phyloP scores from a whole-genome alignment of 176 grass and related monocot species.

The Eleusine indica region DNA sequence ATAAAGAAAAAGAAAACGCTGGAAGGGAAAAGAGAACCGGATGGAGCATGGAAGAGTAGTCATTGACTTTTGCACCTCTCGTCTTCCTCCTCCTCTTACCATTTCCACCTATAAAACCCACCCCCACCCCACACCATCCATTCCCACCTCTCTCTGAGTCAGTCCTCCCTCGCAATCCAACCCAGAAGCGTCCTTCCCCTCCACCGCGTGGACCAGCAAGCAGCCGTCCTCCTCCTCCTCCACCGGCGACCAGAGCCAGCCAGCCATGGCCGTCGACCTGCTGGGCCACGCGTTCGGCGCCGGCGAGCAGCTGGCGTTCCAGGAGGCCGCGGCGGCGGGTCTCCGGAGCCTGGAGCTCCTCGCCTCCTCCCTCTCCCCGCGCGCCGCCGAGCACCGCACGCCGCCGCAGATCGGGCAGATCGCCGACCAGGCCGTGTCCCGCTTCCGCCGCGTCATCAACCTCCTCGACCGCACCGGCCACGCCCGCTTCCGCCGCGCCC shows the following conservation, averaged over 20 bases:
- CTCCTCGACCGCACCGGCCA: constrained; percentile 91
- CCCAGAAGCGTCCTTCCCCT: background rate
- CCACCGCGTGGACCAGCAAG: background rate
- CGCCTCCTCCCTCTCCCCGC: constrained; percentile 51
- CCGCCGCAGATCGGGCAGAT: constrained; percentile 54
- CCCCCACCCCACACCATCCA: background rate
- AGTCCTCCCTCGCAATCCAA: background rate
- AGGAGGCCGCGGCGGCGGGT: constrained; percentile 74
- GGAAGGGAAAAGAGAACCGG: too few relatives aligned
- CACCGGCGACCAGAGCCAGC: background rate
- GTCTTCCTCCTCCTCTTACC: background rate
- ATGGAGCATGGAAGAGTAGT: background rate
- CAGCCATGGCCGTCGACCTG: constrained; percentile 57
- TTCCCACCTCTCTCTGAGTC: constrained; percentile 3
- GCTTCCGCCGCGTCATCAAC: constrained; percentile 73
- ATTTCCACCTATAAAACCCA: constrained; percentile 51
- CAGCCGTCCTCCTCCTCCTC: too few relatives aligned
- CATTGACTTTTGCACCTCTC: constrained; percentile 4
- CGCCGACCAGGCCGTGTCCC: constrained; percentile 63
- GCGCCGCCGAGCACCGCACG: constrained; percentile 2
- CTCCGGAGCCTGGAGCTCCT: constrained; percentile 78
- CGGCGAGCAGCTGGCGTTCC: constrained; percentile 55
- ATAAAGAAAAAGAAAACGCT: background rate
- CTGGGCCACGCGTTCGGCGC: constrained; percentile 29
- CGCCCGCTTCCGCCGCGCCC: constrained; percentile 84